Base-by-base conservation (phyloP, 495 filamentous ascomycete species). In the Letharia lupina region DNA sequence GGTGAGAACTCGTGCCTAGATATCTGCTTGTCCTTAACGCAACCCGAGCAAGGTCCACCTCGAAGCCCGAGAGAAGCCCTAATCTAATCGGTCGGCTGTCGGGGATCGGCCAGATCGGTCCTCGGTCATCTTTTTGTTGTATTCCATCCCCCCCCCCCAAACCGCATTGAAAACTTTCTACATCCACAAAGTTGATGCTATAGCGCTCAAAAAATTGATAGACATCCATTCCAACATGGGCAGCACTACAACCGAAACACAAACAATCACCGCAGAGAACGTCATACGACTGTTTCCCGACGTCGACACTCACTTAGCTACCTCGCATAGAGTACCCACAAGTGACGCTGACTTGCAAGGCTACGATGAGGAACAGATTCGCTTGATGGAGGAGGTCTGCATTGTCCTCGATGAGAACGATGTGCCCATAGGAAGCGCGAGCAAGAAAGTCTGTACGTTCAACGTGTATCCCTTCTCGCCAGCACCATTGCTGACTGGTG, bases 351-450 rank as follows among this genome's bases (percentile, higher is more conserved):
- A 87, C 40, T 73, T 89, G n/a, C 76, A 79, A 54, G 94, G 94
- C 57, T 95, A 98, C 81, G 93, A 99, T 79, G 94, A 90, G 73
- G 93, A 97, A 76, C 94, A 99, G 76, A 93, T 96, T 67, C 88
- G 93, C 39, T 78, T 99, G 70, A 99, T 99, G 94, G 95, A 99
- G 67, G 94, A 99, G 78, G 90, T 99, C 11, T 99, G 94, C 81
- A 99, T 99, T 73, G 94, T 99, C 20, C 75, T 91, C 58, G 94
- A 98, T 73, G 87, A 94, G 67, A 82, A 98, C 71, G 94, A 99
- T 75, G 83, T 84, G 62, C 95, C 94, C 5, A 96, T 99, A 75
- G 94, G 95, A 57, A 96, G 91, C 66, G 93, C 91, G 47, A 96
- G 91, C 84, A 99, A 99, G 85, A 99, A 98, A 83, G 82, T 90